Percentiles rank a stretch among this genome's conserved stretches.
phyloP scores from a whole-genome alignment of 176 grass and related monocot species.

The Oryza longistaminata region DNA sequence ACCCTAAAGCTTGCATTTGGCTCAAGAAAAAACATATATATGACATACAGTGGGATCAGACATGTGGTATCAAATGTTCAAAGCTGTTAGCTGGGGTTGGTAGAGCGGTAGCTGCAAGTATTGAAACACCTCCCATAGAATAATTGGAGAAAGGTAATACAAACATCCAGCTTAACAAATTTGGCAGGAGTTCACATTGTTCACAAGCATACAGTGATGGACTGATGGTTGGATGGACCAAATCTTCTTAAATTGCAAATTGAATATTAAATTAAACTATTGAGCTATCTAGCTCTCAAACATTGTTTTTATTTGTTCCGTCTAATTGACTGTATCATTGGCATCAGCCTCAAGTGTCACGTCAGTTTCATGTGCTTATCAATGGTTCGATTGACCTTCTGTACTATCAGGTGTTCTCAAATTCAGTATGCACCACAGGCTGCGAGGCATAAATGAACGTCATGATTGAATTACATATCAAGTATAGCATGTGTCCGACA shows the following conservation, averaged over 20 bases:
- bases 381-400: background rate
- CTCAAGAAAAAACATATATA: background rate
- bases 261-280: background rate
- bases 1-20: background rate
- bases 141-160: background rate
- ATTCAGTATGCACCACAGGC: background rate
- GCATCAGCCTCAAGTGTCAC: background rate
- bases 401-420: background rate
- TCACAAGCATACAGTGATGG: background rate
- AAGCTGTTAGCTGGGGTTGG: background rate
- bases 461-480: background rate
- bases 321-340: background rate
- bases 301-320: background rate
- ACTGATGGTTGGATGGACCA: background rate
- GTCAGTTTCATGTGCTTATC: background rate
- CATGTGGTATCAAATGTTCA: too few relatives aligned
- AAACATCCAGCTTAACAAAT: background rate
- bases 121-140: too few relatives aligned
- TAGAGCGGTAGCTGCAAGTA: background rate
- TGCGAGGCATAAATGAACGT: background rate
- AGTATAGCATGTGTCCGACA: background rate
- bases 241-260: background rate
- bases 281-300: background rate
- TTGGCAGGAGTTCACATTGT: background rate
- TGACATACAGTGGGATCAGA: background rate